phyloP scores from a whole-genome alignment of 2,329 filamentous ascomycete species.

The Aureobasidium mangrovei region DNA sequence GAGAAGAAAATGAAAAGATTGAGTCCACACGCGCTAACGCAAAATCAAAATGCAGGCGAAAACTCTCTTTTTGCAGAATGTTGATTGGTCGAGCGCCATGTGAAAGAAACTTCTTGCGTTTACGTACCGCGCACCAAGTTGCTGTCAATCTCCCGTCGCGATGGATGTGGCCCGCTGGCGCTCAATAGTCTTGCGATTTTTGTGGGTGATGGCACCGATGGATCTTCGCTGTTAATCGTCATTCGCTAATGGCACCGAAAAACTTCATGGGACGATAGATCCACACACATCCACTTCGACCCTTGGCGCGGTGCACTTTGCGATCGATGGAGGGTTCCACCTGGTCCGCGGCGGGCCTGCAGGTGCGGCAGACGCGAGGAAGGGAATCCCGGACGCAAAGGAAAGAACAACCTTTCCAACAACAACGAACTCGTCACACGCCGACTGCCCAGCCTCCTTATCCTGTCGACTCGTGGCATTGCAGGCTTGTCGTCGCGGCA shows the following conservation, averaged over 20 bases:
- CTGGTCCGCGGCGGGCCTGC: not conserved
- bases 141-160: conserved; percentile 3
- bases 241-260: not conserved
- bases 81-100: not conserved
- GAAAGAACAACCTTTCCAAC: not conserved
- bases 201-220: not conserved
- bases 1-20: not conserved
- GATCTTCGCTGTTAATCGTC: not conserved
- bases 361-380: conserved; percentile 3
- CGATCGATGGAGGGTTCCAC: not conserved
- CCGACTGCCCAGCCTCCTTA: not conserved
- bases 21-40: not conserved
- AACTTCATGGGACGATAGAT: not conserved
- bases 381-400: not conserved
- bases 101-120: not conserved
- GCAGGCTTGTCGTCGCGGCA: conserved; percentile 1
- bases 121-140: not conserved
- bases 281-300: conserved; percentile 2
- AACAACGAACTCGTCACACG: not conserved
- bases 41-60: not conserved
- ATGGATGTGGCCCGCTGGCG: not conserved
- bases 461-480: not conserved
- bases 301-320: not conserved
- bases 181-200: conserved; percentile 2
- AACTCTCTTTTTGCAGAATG: not conserved